Percentiles rank a stretch among this genome's conserved stretches.
Conservation (phyloP, 352 stramenopile species). For the Pythium sp. region DNA sequence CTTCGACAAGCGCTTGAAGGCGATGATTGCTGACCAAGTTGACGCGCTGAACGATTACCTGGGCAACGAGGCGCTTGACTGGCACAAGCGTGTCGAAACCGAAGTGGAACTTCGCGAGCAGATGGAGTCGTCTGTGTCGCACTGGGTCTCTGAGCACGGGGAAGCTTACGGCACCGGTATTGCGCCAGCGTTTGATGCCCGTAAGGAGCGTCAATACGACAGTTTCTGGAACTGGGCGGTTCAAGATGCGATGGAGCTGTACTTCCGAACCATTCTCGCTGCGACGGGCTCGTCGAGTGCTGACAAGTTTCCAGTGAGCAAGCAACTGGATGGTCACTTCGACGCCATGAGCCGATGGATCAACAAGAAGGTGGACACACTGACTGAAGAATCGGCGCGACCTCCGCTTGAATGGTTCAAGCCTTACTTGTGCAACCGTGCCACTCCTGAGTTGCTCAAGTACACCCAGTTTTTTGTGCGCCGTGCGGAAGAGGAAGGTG, state of each 20-base stretch:
- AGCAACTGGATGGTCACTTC: background rate
- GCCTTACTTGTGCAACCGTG: slow-evolving; percentile 65
- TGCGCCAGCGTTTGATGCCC: slow-evolving; percentile 55
- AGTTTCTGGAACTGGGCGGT: slow-evolving; percentile 84
- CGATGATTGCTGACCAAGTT: slow-evolving; percentile 59
- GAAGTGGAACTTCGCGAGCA: slow-evolving; percentile 53
- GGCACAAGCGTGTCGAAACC: slow-evolving; percentile 45
- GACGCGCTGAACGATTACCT: slow-evolving; percentile 46
- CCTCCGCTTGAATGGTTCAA: slow-evolving; percentile 60
- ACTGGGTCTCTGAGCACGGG: slow-evolving; percentile 57
- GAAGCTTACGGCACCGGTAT: slow-evolving; percentile 58
- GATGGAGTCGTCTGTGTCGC: slow-evolving; percentile 45
- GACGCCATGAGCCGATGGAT: background rate
- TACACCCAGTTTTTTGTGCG: slow-evolving; percentile 50
- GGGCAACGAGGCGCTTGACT: slow-evolving; percentile 49
- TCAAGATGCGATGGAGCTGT: slow-evolving; percentile 66
- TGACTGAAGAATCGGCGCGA: background rate
- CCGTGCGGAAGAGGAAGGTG: slow-evolving; percentile 41
- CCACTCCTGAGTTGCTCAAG: slow-evolving; percentile 58
- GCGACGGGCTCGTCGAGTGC: background rate
- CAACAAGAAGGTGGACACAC: background rate
- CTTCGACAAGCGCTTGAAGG: slow-evolving; percentile 54
- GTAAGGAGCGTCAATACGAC: slow-evolving; percentile 75
- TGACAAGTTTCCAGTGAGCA: background rate
- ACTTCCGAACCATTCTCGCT: slow-evolving; percentile 41